A percentile compares a stretch with the other conserved stretches of the same genome.
Conservation (phyloP, 805 yeast genomes). For the Saturnispora zaruensis region DNA sequence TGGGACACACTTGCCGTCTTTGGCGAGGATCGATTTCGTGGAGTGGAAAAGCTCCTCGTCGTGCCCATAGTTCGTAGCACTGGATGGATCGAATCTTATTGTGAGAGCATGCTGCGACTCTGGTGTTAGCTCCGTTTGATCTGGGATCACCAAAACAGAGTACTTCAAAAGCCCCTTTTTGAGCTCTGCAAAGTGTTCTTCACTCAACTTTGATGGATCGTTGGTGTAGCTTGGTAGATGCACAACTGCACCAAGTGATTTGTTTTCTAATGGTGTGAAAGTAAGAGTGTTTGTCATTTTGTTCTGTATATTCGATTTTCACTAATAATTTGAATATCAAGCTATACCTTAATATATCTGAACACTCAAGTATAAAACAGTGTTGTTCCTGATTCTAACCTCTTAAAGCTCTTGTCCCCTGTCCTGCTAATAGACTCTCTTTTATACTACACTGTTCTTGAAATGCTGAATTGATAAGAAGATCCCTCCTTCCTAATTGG, state of each 20-base stretch:
- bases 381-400: too few relatives aligned
- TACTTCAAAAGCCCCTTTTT: constrained; percentile 58
- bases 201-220: constrained; percentile 63
- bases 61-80: constrained; percentile 69
- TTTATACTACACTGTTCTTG: too few relatives aligned
- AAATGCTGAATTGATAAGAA: not conserved
- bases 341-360: too few relatives aligned
- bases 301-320: not conserved
- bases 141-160: constrained; percentile 68
- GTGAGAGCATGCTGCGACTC: constrained; percentile 70
- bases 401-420: not conserved
- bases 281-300: constrained; percentile 13
- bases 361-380: too few relatives aligned
- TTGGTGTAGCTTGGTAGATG: constrained; percentile 57
- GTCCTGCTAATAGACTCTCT: not conserved
- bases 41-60: constrained; percentile 65
- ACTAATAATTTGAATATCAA: too few relatives aligned
- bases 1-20: constrained; percentile 76
- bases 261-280: constrained; percentile 39
- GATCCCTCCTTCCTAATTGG: not conserved
- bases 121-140: constrained; percentile 60
- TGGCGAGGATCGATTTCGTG: constrained; percentile 57
- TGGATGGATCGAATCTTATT: constrained; percentile 67
- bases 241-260: constrained; percentile 64
- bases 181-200: constrained; percentile 53